A percentile compares a stretch with the other conserved stretches of the same genome.
These are phyloP conservation scores for Schwanniomyces pseudopolymorphus DNA, from an alignment of 805 yeast genomes.

Conservation along the genomic window DNA sequence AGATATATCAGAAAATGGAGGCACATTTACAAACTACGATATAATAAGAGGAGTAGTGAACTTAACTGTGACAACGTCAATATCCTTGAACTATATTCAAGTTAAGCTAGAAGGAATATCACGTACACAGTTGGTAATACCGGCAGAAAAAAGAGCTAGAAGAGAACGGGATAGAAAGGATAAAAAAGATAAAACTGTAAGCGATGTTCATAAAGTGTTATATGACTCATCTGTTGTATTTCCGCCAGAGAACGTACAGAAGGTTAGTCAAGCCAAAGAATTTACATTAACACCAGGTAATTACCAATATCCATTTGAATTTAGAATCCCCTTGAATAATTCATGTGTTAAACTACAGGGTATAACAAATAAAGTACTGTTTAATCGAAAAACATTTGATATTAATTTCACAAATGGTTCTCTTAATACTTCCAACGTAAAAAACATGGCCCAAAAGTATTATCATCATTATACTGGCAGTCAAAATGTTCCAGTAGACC, in stretches of 20 bases:
- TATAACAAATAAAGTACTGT: slow-evolving; percentile 31
- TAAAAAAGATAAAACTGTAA: slow-evolving; percentile 18
- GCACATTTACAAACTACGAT: slow-evolving; percentile 49
- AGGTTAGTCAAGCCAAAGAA: slow-evolving; percentile 42
- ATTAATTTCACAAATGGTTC: slow-evolving; percentile 34
- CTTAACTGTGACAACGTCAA: slow-evolving; percentile 38
- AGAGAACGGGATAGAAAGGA: slow-evolving; percentile 17
- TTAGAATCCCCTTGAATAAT: slow-evolving; percentile 41
- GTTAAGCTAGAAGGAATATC: slow-evolving; percentile 55
- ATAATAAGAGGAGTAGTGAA: slow-evolving; percentile 40
- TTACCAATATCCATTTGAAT: slow-evolving; percentile 50
- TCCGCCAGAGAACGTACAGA: slow-evolving; percentile 50
- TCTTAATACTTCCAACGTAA: slow-evolving; percentile 15
- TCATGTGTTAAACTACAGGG: slow-evolving; percentile 39
- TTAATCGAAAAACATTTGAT: slow-evolving; percentile 27
- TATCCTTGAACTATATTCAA: slow-evolving; percentile 46
- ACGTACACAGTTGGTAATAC: slow-evolving; percentile 33
- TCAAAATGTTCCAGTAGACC: not conserved
- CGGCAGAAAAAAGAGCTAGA: slow-evolving; percentile 11
- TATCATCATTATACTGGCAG: not conserved
- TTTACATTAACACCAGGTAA: slow-evolving; percentile 51
- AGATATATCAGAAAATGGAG: slow-evolving; percentile 32
- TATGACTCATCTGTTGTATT: slow-evolving; percentile 52
- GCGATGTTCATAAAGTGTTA: slow-evolving; percentile 46
- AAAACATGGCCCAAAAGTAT: slow-evolving; percentile 18